Evolutionary conservation across 176 grass and related monocot genomes (phyloP).

Genomic region (Hyparrhenia diplandra): DNA sequence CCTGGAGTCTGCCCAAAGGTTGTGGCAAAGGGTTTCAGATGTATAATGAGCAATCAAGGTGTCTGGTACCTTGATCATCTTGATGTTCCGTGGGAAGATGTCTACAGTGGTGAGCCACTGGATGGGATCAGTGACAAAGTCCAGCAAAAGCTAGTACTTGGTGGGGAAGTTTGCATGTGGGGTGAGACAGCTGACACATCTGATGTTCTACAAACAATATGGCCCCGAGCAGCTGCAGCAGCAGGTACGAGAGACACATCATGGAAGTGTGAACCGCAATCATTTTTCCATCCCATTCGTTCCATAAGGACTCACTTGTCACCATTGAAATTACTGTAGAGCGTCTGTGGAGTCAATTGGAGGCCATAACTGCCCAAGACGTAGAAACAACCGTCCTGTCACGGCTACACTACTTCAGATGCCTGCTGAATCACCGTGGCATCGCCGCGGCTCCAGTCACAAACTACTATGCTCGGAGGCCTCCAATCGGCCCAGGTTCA

Average conservation of each 20-base stretch:
- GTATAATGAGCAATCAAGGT: constrained; percentile 96
- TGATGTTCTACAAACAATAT: constrained; percentile 87
- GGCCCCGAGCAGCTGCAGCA: constrained; percentile 88
- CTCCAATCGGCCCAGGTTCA: constrained; percentile 63
- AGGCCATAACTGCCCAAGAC: constrained; percentile 56
- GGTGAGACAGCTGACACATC: constrained; percentile 78
- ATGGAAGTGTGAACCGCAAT: not conserved
- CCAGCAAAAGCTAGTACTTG: constrained; percentile 80
- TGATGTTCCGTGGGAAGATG: constrained; percentile 83
- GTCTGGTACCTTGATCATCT: constrained; percentile 98
- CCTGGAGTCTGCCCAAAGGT: constrained; percentile 89
- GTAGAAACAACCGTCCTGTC: constrained; percentile 62
- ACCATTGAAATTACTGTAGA: constrained; percentile 33
- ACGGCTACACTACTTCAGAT: constrained; percentile 77
- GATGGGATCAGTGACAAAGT: constrained; percentile 52
- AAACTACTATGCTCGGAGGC: constrained; percentile 58
- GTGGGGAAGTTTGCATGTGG: constrained; percentile 98
- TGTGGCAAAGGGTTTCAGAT: constrained; percentile 84
- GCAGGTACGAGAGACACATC: constrained; percentile 48
- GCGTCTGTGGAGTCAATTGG: constrained; percentile 79
- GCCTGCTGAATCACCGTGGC: constrained; percentile 79
- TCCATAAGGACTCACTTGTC: not conserved
- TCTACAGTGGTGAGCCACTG: constrained; percentile 75
- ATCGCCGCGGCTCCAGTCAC: constrained; percentile 78
- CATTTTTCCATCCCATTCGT: not conserved